Evolutionary conservation across 2,329 filamentous ascomycete genomes (phyloP).

Genomic region (Fusarium buxicola): DNA sequence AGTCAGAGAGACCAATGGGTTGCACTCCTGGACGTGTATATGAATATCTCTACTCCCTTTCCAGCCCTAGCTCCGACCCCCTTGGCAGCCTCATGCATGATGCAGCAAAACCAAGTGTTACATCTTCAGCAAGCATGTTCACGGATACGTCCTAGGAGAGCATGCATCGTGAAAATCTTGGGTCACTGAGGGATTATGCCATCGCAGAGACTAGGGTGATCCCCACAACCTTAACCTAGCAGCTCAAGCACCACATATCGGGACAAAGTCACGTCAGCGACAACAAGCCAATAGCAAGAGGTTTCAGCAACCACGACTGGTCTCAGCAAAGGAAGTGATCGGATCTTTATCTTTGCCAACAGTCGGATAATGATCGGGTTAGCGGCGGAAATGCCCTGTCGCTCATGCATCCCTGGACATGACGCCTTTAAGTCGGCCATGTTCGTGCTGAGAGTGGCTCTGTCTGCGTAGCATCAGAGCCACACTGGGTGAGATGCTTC

Average conservation of each 20-base stretch:
- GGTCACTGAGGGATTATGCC: too few species aligned
- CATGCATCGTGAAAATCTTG: too few species aligned
- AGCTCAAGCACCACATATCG: conserved; percentile 30
- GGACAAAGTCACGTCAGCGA: conserved; percentile 32
- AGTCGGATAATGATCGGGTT: not conserved
- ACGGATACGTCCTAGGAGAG: too few species aligned
- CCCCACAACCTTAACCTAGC: conserved; percentile 9
- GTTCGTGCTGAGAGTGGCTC: conserved; percentile 1
- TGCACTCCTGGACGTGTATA: not conserved
- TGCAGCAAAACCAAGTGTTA: too few species aligned
- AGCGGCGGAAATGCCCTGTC: not conserved
- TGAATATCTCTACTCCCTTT: not conserved
- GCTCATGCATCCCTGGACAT: not conserved
- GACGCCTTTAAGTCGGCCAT: not conserved
- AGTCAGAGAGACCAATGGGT: not conserved
- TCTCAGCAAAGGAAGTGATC: conserved; percentile 16
- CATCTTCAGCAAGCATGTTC: too few species aligned
- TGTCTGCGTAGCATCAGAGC: not conserved
- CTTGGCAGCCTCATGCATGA: too few species aligned
- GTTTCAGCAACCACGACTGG: not conserved
- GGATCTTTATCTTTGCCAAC: not conserved
- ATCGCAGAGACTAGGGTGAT: not conserved
- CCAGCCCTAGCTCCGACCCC: not conserved
- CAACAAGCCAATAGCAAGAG: conserved; percentile 2
- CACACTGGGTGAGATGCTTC: not conserved